These are phyloP conservation scores for Aspergillus costaricaensis DNA, from an alignment of 2,329 filamentous ascomycete species.

Conservation along the genomic window DNA sequence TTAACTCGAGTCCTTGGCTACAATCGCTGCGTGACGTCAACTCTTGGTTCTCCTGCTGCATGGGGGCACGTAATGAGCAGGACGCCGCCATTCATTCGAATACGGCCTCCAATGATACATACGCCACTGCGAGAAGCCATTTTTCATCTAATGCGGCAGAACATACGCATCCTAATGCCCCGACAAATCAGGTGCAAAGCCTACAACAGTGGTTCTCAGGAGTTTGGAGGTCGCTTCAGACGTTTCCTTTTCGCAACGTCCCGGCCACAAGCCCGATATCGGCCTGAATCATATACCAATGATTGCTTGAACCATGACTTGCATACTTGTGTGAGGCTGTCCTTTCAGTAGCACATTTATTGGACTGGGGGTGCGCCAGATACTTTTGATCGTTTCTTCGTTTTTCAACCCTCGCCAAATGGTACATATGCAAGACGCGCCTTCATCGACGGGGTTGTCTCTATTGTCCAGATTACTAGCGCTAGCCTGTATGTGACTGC, in stretches of 20 bases:
- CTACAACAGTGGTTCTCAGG: background rate
- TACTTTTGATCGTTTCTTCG: background rate
- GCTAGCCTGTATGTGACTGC: background rate
- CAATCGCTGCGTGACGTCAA: conserved; percentile 1
- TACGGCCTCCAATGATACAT: conserved; percentile 18
- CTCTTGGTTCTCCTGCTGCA: conserved; percentile 14
- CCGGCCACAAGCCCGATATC: background rate
- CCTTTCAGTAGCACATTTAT: background rate
- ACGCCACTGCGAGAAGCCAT: conserved; percentile 16
- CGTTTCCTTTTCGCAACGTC: background rate
- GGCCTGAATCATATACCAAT: background rate
- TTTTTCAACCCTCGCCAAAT: background rate
- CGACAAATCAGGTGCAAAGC: background rate
- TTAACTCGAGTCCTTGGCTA: conserved; percentile 1
- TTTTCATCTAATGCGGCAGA: background rate
- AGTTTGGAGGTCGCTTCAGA: background rate
- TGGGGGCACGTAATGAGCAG: background rate
- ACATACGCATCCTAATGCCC: background rate
- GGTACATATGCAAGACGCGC: background rate
- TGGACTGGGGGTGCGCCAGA: background rate
- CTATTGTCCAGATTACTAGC: background rate
- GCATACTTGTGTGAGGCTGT: background rate
- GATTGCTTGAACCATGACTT: background rate
- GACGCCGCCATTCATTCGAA: conserved; percentile 12
- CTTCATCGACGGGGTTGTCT: background rate